phyloP scores from a whole-genome alignment of 805 yeast species.

The Suhomyces sp. region DNA sequence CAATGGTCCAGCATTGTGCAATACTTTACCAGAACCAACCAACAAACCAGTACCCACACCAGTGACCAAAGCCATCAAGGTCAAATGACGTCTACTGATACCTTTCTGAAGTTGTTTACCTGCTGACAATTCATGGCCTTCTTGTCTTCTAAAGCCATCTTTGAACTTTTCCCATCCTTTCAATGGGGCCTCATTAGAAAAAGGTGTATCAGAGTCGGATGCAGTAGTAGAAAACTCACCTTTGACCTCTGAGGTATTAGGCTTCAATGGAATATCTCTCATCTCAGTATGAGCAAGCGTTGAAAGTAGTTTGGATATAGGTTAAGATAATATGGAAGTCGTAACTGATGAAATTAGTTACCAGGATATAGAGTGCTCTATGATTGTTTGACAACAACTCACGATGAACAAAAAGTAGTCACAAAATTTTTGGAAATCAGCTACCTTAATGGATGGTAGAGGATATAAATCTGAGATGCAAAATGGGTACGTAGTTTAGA shows the following conservation, averaged over 20 bases:
- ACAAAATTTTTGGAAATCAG: too few species aligned
- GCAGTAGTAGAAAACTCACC: constrained; percentile 8
- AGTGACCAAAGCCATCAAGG: constrained; percentile 33
- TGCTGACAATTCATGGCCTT: constrained; percentile 16
- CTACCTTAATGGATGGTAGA: too few species aligned
- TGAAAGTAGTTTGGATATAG: too few species aligned
- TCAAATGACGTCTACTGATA: constrained; percentile 43
- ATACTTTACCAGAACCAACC: constrained; percentile 40
- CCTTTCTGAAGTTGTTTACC: constrained; percentile 25
- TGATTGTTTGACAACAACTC: too few species aligned
- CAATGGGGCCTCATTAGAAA: constrained; percentile 6
- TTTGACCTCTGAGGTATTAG: constrained; percentile 18
- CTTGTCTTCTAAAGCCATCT: constrained; percentile 27
- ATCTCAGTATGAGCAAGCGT: too few species aligned
- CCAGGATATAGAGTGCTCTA: too few species aligned
- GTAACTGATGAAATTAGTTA: too few species aligned
- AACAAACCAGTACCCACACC: constrained; percentile 46
- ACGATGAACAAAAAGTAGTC: too few species aligned
- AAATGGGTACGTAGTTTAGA: too few species aligned
- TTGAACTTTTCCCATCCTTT: constrained; percentile 26
- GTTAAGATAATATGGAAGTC: too few species aligned
- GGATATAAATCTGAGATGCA: too few species aligned
- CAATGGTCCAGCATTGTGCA: constrained; percentile 39
- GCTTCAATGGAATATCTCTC: constrained; percentile 17
- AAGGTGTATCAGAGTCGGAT: constrained; percentile 16